A percentile compares a stretch with the other conserved stretches of the same genome.
Conservation (phyloP, 1,284 basidiomycete species). For the Puccinia hordei region DNA sequence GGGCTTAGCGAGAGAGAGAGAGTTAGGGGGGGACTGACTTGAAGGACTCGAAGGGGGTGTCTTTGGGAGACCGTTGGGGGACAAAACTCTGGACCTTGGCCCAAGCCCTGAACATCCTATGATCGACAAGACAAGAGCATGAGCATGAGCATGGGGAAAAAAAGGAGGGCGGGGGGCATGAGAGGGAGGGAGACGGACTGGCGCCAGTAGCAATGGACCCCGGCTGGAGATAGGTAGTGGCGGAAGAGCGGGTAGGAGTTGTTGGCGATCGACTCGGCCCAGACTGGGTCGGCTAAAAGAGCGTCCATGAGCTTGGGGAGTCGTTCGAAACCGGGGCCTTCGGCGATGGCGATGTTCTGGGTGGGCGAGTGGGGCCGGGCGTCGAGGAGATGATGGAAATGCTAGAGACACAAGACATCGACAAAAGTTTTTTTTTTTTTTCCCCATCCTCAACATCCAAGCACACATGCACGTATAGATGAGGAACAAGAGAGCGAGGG, state of each 20-base stretch:
- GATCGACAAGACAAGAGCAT: slow-evolving; percentile 53
- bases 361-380: slow-evolving; percentile 55
- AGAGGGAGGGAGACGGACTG: slow-evolving; percentile 43
- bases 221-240: slow-evolving; percentile 58
- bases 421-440: slow-evolving; percentile 19
- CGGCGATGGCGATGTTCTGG: slow-evolving; percentile 59
- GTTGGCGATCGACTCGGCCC: slow-evolving; percentile 57
- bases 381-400: slow-evolving; percentile 60
- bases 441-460: no score
- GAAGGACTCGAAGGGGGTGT: slow-evolving; percentile 49
- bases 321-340: slow-evolving; percentile 55
- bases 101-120: slow-evolving; percentile 55
- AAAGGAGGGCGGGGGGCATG: neutral
- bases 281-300: slow-evolving; percentile 54
- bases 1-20: neutral
- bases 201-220: slow-evolving; percentile 57
- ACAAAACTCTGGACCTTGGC: slow-evolving; percentile 55
- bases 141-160: slow-evolving; percentile 52
- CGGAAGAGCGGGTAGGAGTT: slow-evolving; percentile 58
- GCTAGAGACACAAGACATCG: slow-evolving; percentile 53
- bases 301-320: slow-evolving; percentile 58
- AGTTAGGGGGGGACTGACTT: slow-evolving; percentile 9
- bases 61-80: slow-evolving; percentile 51
- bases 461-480: neutral
- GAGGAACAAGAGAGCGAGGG: neutral